These are phyloP conservation scores for Phialophora verrucosa DNA, from an alignment of 2,329 filamentous ascomycete genomes.

Conservation along the genomic window DNA sequence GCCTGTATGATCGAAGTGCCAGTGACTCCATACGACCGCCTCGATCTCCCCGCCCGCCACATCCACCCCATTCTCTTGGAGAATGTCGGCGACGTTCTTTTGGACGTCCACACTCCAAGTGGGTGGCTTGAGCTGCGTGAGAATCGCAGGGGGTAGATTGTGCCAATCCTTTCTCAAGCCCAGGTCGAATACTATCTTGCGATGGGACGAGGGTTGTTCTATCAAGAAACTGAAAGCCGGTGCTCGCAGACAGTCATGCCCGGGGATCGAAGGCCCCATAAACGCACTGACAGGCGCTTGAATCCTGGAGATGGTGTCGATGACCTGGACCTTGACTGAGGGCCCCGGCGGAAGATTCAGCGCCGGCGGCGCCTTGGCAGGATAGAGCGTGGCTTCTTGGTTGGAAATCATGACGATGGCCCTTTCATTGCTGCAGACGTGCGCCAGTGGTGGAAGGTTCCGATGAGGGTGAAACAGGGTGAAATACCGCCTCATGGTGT, in stretches of 20 bases:
- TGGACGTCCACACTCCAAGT: conserved; percentile 30
- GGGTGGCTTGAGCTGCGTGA: conserved; percentile 16
- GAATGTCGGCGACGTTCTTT: conserved; percentile 41
- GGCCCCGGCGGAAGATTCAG: conserved; percentile 17
- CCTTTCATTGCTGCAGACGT: too few species aligned
- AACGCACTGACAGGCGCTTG: conserved; percentile 12
- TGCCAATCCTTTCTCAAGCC: conserved; percentile 40
- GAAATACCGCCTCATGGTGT: too few species aligned
- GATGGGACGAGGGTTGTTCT: conserved; percentile 16
- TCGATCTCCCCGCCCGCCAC: conserved; percentile 38
- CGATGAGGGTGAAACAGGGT: too few species aligned
- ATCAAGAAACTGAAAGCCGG: conserved; percentile 28
- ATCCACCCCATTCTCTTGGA: conserved; percentile 37
- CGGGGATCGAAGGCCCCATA: conserved; percentile 21
- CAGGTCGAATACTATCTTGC: conserved; percentile 39
- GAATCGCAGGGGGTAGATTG: conserved; percentile 30
- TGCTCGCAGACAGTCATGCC: conserved; percentile 12
- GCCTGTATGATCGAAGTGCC: conserved; percentile 56
- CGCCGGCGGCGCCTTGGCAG: conserved; percentile 2
- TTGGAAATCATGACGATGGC: too few species aligned
- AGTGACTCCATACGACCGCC: conserved; percentile 43
- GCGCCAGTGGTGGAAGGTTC: too few species aligned
- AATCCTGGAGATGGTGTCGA: conserved; percentile 21
- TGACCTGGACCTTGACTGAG: conserved; percentile 17
- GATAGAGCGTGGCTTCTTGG: not conserved